A percentile compares a stretch with the other conserved stretches of the same genome.
phyloP scores from a whole-genome alignment of 2,329 filamentous ascomycete species.

The Ophiostoma tasmaniense region DNA sequence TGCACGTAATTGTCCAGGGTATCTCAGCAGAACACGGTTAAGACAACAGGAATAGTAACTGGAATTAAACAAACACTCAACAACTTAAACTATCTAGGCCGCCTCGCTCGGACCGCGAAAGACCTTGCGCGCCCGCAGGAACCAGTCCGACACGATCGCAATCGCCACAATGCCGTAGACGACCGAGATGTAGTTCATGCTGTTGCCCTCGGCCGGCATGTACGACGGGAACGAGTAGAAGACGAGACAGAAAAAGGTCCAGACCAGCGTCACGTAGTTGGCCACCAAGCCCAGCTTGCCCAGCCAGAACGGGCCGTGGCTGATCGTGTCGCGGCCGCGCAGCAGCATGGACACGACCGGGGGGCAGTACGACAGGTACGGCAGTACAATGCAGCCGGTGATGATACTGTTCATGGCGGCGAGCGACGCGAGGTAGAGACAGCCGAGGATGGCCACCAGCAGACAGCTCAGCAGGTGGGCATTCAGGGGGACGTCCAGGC shows the following conservation, averaged over 20 bases:
- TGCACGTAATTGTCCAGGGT: too few species aligned
- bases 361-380: slow-evolving; percentile 39
- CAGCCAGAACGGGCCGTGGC: slow-evolving; percentile 34
- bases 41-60: too few species aligned
- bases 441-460: slow-evolving; percentile 2
- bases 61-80: too few species aligned
- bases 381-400: slow-evolving; percentile 26
- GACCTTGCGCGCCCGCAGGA: neutral
- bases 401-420: slow-evolving; percentile 14
- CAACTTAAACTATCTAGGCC: too few species aligned
- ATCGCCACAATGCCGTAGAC: neutral
- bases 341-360: slow-evolving; percentile 36
- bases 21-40: too few species aligned
- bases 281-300: slow-evolving; percentile 19
- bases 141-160: neutral
- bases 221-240: slow-evolving; percentile 39
- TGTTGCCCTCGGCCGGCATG: slow-evolving; percentile 29
- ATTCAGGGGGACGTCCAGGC: neutral
- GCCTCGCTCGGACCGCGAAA: neutral
- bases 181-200: slow-evolving; percentile 38
- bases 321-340: slow-evolving; percentile 19
- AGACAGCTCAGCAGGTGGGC: slow-evolving; percentile 4
- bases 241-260: slow-evolving; percentile 36
- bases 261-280: slow-evolving; percentile 36
- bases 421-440: slow-evolving; percentile 14